Evolutionary conservation across 306 rosid species (phyloP).

Genomic region (Vachellia collinsii): DNA sequence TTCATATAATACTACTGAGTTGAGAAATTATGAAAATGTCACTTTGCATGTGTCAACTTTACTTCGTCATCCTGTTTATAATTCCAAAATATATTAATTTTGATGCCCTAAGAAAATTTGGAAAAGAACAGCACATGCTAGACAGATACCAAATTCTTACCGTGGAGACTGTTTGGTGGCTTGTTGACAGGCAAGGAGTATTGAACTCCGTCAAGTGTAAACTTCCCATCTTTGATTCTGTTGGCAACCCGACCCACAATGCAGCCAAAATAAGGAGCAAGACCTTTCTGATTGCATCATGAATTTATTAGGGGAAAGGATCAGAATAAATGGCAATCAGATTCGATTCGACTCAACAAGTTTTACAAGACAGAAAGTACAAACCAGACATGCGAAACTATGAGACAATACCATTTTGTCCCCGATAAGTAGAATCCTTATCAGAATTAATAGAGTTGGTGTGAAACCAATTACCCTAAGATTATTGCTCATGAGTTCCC

Average conservation of each 20-base stretch:
- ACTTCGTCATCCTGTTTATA: not conserved
- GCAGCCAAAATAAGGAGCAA: conserved; percentile 86
- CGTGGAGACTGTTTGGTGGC: conserved; percentile 95
- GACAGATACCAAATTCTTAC: conserved; percentile 48
- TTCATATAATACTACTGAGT: not conserved
- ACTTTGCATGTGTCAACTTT: not conserved
- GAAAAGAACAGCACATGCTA: not conserved
- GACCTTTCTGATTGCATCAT: conserved; percentile 62
- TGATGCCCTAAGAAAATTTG: not conserved
- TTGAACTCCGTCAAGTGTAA: conserved; percentile 69
- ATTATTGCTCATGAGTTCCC: not conserved
- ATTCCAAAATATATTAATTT: not conserved
- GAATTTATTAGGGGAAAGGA: conserved; percentile 3
- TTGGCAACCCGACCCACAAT: conserved; percentile 97
- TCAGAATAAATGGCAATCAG: conserved; percentile 1
- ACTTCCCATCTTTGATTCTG: conserved; percentile 87
- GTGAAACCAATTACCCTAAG: not conserved
- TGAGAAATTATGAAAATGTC: not conserved
- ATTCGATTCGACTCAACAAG: not conserved
- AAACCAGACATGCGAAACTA: not conserved
- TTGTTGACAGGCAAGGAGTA: conserved; percentile 78
- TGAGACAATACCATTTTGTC: not conserved
- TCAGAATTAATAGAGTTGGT: not conserved
- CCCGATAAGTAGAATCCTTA: not conserved
- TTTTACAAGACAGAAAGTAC: conserved; percentile 15